phyloP scores from a whole-genome alignment of 306 rosid genomes.

The Vachellia pachyceras region DNA sequence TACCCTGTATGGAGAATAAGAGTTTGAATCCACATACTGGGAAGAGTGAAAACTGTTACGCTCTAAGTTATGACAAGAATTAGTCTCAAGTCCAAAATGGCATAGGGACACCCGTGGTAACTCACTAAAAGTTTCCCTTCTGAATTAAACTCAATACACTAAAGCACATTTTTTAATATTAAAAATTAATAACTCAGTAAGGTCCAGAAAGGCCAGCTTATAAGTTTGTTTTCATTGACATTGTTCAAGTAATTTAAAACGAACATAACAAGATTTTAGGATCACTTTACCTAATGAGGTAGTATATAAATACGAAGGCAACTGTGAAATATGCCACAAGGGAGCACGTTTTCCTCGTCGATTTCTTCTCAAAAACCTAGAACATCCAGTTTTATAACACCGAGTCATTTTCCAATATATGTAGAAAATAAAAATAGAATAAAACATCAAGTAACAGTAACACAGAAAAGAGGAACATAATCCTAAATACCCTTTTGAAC shows the following conservation, averaged over 20 bases:
- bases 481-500: constrained; percentile 73
- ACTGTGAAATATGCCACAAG: constrained; percentile 70
- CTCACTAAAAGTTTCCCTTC: neutral
- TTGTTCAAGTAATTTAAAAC: constrained; percentile 14
- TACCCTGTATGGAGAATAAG: no score
- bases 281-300: constrained; percentile 73
- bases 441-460: constrained; percentile 16
- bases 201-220: constrained; percentile 2
- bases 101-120: no score
- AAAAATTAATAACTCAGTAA: neutral
- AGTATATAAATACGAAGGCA: constrained; percentile 68
- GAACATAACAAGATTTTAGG: constrained; percentile 8
- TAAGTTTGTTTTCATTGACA: neutral
- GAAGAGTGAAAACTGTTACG: no score
- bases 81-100: no score
- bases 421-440: constrained; percentile 23
- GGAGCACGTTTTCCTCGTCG: constrained; percentile 68
- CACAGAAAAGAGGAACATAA: constrained; percentile 9
- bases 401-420: constrained; percentile 34
- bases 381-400: constrained; percentile 38
- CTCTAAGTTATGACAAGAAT: no score
- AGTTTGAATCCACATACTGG: no score
- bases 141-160: neutral
- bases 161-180: constrained; percentile 1
- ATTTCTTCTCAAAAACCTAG: constrained; percentile 92